Evolutionary conservation across 495 filamentous ascomycete genomes (phyloP), one percentile per base, ranked within the genome.

Genomic region (Aspergillus bridgeri): DNA sequence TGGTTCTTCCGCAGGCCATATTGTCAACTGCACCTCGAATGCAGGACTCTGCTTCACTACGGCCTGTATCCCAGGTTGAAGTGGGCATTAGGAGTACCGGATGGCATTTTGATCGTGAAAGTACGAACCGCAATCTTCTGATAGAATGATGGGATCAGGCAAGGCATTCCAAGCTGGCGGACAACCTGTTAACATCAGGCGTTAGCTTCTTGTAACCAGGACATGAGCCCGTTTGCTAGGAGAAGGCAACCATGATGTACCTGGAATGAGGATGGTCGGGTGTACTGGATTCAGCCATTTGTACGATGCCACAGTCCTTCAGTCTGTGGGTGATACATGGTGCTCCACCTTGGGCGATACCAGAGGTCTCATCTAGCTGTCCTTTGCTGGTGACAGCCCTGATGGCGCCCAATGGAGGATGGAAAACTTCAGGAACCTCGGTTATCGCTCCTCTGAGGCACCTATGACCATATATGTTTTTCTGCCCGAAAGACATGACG

Each of bases 31-130:
- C 52, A 75, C 63, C 0, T 69, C 27, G 29, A 79, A 77, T 3
- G 75, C 62, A 2, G 73, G 69, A 0, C 76, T 44, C 5, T 66
- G 52, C 2, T 19, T 58, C 6, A 81, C 53, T 0, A 84, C 52
- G 1, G 82, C 71, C 56, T 69, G 67, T 5, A 89, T 73, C 5
- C 79, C 77, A 2, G 87, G 86, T 60, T 87, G 81, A 11, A 84
- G 67, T 0, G 86, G 86, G 58, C 85, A 74, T 0, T 59, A 58
- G 7, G 84, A 77, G 60, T 77, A 84, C 2, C 71, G 72, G 6
- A 84, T 83, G 15, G 84, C 78, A 64, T 90, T 90, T 13, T 69
- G 67, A 68, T 91, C 87, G 7, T 85, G 83, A 60, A 78, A 83
- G 57, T 81, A 85, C 4, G 63, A 49, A 2, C 81, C 84, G 22